phyloP scores from a whole-genome alignment of 139 green algal species.

The Astrephomene gubernaculifera region DNA sequence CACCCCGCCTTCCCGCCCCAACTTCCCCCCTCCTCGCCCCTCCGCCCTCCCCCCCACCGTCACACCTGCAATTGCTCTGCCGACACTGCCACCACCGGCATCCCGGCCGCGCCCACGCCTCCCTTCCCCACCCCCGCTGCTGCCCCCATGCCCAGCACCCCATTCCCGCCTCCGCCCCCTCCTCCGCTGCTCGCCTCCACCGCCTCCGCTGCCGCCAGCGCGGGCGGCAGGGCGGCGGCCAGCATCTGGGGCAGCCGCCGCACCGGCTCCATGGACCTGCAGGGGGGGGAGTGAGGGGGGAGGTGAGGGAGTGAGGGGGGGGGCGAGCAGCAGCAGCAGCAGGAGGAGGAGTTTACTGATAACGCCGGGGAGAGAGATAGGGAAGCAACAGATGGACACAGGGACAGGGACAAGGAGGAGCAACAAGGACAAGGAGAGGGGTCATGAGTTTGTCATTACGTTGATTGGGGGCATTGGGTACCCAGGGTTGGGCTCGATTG shows the following conservation, averaged over 20 bases:
- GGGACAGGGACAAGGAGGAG: no score
- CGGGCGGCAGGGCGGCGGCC: constrained; percentile 45
- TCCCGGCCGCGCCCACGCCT: neutral
- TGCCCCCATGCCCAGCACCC: neutral
- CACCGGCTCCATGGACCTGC: constrained; percentile 50
- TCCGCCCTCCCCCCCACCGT: neutral
- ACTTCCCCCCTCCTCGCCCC: neutral
- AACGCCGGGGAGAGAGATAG: no score
- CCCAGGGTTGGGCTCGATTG: no score
- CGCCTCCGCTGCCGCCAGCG: constrained; percentile 23
- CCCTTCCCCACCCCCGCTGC: neutral
- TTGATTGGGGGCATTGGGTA: no score
- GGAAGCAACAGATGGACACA: no score
- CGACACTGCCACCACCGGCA: neutral
- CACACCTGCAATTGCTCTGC: constrained; percentile 21
- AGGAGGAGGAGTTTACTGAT: no score
- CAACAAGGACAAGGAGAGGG: no score
- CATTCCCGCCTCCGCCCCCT: neutral
- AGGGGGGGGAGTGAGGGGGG: no score
- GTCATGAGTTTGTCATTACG: no score
- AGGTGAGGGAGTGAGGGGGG: no score
- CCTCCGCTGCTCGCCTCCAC: constrained; percentile 4
- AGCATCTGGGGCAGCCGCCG: constrained; percentile 56
- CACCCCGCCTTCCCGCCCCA: neutral
- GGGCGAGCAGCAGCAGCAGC: no score